Evolutionary conservation across 805 yeast species (phyloP).

Genomic region (Torulaspora franciscae): DNA sequence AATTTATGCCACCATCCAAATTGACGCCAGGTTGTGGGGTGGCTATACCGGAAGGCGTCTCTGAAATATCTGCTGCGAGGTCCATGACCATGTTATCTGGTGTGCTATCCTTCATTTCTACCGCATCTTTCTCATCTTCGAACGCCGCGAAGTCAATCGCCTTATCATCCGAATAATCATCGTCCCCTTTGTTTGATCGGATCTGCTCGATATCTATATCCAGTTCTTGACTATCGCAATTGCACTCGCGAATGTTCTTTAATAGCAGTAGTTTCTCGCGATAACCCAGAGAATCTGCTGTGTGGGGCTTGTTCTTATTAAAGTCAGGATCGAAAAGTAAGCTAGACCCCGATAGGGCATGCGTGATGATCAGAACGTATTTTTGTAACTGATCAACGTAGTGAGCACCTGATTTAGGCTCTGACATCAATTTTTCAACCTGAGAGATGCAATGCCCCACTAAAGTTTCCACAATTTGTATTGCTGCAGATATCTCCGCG

Average conservation of each 20-base stretch:
- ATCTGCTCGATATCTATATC: conserved; percentile 39
- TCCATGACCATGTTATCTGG: conserved; percentile 33
- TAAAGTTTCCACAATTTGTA: conserved; percentile 50
- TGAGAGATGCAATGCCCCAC: conserved; percentile 42
- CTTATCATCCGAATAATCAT: conserved; percentile 24
- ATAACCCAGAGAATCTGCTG: conserved; percentile 16
- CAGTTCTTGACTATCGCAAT: conserved; percentile 35
- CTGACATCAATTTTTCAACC: conserved; percentile 36
- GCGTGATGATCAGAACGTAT: conserved; percentile 52
- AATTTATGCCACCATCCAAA: conserved; percentile 30
- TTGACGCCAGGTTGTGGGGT: conserved; percentile 36
- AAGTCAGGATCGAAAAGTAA: conserved; percentile 69
- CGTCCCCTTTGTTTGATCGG: conserved; percentile 29
- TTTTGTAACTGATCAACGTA: conserved; percentile 50
- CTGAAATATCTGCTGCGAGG: conserved; percentile 44
- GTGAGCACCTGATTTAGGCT: conserved; percentile 17
- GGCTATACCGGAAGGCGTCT: conserved; percentile 36
- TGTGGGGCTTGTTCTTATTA: conserved; percentile 32
- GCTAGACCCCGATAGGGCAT: conserved; percentile 64
- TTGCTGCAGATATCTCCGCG: conserved; percentile 55
- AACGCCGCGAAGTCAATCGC: conserved; percentile 16
- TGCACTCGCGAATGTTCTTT: conserved; percentile 37
- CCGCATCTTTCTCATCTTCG: conserved; percentile 27
- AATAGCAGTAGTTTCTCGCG: conserved; percentile 31
- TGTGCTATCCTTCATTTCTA: conserved; percentile 22